Evolutionary conservation across 176 grass and related monocot species (phyloP), one percentile per base, ranked within the genome.

Genomic region (Carex cristatella): DNA sequence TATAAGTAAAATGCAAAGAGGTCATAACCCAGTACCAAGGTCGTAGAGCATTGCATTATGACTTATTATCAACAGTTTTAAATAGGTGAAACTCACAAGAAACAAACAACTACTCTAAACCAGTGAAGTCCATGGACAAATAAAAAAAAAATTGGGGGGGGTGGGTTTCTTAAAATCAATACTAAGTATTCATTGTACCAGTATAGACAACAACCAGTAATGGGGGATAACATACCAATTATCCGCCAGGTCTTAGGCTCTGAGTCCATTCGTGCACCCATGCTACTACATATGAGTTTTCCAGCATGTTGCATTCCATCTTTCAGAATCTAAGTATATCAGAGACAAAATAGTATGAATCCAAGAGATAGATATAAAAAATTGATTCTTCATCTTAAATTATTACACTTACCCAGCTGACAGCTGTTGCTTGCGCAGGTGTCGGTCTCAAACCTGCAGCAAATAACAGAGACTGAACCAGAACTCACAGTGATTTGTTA

Each of bases 231-330:
- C 3, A 7, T 83, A 95, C 96, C 96, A 85, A 99, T 87, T 89
- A 99, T 99, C 60, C 96, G 91, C 96, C 96, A 99, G 68, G 88
- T 99, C 84, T 99, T 99, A 79, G 96, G 96, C 62, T 99, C 96
- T 14, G 96, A 95, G 86, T 99, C 96, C 96, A 99, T 99, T 90
- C 90, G 90, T 65, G 93, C 85, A 59, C 96, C 96, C 93, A 99
- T 95, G 84, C 88, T 84, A 35, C 93, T 99, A 82, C 91, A 99
- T 12, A 99, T 95, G 79, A 99, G 96, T 60, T 99, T 99, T 76
- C 96, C 96, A 4, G 88, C 96, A 31, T 99, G 93, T 88, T 99
- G 93, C 96, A 95, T 99, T 64, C 96, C 96, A 92, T 95, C 93
- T 87, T 99, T 99, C 40, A 99, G 60, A 89, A 99, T 91, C 96